A percentile compares a stretch with the other conserved stretches of the same genome.
These are phyloP conservation scores for Eucalyptus caleyi DNA, from an alignment of 345 rosid genomes.

Conservation along the genomic window DNA sequence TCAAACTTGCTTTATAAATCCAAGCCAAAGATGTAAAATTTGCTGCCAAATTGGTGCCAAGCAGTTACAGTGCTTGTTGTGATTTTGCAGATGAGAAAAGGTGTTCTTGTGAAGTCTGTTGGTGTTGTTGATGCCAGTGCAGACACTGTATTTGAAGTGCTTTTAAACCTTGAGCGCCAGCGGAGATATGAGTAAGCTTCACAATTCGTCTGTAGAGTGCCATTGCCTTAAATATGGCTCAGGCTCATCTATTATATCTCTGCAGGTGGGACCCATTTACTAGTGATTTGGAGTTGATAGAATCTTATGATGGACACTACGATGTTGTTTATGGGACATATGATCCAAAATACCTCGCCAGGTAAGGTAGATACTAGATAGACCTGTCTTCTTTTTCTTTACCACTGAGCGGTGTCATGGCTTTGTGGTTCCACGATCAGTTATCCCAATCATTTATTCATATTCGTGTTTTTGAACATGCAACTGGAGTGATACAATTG, in stretches of 20 bases:
- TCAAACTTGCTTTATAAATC: neutral
- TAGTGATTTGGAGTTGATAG: constrained; percentile 75
- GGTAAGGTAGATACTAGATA: constrained; percentile 26
- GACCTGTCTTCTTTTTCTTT: neutral
- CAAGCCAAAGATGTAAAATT: neutral
- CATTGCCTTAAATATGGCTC: neutral
- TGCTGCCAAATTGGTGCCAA: neutral
- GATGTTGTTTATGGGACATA: constrained; percentile 79
- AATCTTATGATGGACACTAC: constrained; percentile 84
- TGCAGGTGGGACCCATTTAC: constrained; percentile 97
- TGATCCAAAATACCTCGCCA: constrained; percentile 71
- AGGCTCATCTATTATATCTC: constrained; percentile 10
- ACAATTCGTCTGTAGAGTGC: neutral
- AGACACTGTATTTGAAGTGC: constrained; percentile 78
- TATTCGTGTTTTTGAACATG: neutral
- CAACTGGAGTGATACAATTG: neutral
- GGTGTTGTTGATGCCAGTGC: constrained; percentile 79
- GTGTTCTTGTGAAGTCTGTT: constrained; percentile 82
- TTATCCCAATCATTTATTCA: neutral
- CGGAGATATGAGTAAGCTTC: constrained; percentile 83
- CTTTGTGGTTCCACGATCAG: neutral
- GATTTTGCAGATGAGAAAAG: constrained; percentile 48
- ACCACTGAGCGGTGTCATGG: neutral
- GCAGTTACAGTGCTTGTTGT: neutral
- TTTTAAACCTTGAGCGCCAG: constrained; percentile 58